Evolutionary conservation across 169 alveolate species (phyloP).

Genomic region (Eimeria sp.): DNA sequence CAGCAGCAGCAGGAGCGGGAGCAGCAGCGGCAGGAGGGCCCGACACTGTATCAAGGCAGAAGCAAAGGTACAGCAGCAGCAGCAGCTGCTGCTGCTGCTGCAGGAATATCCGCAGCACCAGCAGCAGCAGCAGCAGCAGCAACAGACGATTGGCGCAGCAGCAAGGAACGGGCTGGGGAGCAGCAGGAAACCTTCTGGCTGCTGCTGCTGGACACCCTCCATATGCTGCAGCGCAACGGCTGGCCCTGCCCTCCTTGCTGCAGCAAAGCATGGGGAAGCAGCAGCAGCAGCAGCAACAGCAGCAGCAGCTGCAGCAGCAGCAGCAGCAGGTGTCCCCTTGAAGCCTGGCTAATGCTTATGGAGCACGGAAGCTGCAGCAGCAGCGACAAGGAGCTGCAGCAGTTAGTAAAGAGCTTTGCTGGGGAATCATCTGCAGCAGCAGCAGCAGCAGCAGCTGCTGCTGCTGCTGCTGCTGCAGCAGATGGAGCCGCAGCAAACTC

Average conservation of each 20-base stretch:
- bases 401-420: constrained; percentile 8
- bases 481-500: constrained; percentile 17
- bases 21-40: neutral
- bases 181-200: constrained; percentile 41
- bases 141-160: neutral
- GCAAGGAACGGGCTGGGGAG: constrained; percentile 7
- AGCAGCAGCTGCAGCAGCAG: constrained; percentile 36
- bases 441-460: constrained; percentile 9
- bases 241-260: constrained; percentile 65
- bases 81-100: neutral
- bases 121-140: constrained; percentile 27
- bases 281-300: constrained; percentile 28
- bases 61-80: constrained; percentile 10
- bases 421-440: neutral
- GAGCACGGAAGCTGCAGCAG: constrained; percentile 39
- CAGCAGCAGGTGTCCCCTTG: constrained; percentile 47
- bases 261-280: constrained; percentile 3
- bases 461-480: constrained; percentile 58
- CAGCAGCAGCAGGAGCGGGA: too few relatives aligned
- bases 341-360: constrained; percentile 14
- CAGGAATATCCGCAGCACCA: neutral
- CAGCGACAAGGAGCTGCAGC: constrained; percentile 9
- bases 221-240: constrained; percentile 60
- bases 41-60: neutral
- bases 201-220: constrained; percentile 53